Evolutionary conservation across 345 rosid genomes (phyloP).

Genomic region (Eucalyptus victrix): DNA sequence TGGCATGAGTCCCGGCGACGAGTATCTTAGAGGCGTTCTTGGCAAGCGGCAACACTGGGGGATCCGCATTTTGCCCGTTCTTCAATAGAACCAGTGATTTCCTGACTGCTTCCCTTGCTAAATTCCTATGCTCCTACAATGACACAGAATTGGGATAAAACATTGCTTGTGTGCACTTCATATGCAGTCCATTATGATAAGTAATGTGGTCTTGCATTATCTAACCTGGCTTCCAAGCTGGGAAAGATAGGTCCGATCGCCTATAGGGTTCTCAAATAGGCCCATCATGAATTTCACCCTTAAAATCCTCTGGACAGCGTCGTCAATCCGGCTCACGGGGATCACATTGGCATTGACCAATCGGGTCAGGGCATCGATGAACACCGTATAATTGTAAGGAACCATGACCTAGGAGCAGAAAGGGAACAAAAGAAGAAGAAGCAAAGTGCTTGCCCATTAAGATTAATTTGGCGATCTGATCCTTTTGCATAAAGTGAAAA

Average conservation of each 20-base stretch:
- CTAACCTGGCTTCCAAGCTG: constrained; percentile 54
- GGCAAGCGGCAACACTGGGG: constrained; percentile 53
- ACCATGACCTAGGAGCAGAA: constrained; percentile 49
- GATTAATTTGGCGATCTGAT: background rate
- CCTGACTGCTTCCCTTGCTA: constrained; percentile 86
- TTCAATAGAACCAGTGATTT: constrained; percentile 71
- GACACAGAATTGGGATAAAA: background rate
- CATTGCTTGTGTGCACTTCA: background rate
- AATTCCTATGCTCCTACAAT: constrained; percentile 49
- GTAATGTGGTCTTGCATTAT: background rate
- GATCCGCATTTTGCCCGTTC: constrained; percentile 39
- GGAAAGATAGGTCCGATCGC: constrained; percentile 25
- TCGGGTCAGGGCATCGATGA: constrained; percentile 29
- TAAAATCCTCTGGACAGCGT: constrained; percentile 71
- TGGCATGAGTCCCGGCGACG: constrained; percentile 78
- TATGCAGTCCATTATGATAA: background rate
- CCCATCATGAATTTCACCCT: constrained; percentile 72
- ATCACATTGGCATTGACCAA: constrained; percentile 26
- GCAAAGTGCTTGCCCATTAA: background rate
- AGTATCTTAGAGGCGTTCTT: constrained; percentile 48
- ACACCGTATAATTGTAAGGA: constrained; percentile 37
- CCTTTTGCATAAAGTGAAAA: background rate
- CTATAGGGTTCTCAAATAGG: constrained; percentile 54
- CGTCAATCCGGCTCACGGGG: constrained; percentile 55
- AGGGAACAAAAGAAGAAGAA: background rate